Base-by-base conservation (phyloP, 768 basidiomycete genomes). In the Amanita rimosa region DNA sequence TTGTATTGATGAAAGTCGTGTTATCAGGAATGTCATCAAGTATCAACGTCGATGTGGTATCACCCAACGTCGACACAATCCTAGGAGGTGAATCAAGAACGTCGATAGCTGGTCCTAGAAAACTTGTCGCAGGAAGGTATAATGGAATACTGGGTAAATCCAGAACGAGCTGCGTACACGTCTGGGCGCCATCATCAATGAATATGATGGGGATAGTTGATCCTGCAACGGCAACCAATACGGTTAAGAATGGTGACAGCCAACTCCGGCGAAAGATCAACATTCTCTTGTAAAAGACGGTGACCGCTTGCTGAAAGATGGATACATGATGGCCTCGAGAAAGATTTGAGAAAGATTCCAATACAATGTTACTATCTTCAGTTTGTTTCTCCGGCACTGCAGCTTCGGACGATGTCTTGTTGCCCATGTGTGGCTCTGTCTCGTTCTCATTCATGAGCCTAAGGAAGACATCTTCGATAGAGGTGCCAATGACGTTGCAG, bases 401-500 rank as follows among this genome's bases (percentile, higher is more conserved):
- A 31, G 44, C 11, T 9, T 44, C 11, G 14, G 16, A 19, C 17
- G 11, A 42, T 3, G 31, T 24, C 40, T 64, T 58, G 2, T 46
- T 54, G n/a, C 57, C 54, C 24, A 27, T 27, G 3, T 54, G 50
- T 37, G 58, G 55, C 11, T 59, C 52, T 2, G 52, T 53, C 11
- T 68, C 63, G 22, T 73, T 64, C 13, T 71, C 66, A 41, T 62
- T 62, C 83, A 88, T 86, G 14, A 91, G 63, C 35, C 74, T 71
- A 16, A 91, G 70, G 66, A 91, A 90, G 39, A 91, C 83, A 49
- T 88, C 84, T 60, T 91, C 87, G 35, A 91, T 81, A 6, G 84
- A 78, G 0, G 85, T 81, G 8, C 83, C 81, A 17, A 83, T 63
- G 19, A 87, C 70, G 48, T 87, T 81, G 56, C 82, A 85, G 0